These are phyloP conservation scores for Trematosphaeria pertusa DNA, from an alignment of 2,329 filamentous ascomycete genomes.

Conservation along the genomic window DNA sequence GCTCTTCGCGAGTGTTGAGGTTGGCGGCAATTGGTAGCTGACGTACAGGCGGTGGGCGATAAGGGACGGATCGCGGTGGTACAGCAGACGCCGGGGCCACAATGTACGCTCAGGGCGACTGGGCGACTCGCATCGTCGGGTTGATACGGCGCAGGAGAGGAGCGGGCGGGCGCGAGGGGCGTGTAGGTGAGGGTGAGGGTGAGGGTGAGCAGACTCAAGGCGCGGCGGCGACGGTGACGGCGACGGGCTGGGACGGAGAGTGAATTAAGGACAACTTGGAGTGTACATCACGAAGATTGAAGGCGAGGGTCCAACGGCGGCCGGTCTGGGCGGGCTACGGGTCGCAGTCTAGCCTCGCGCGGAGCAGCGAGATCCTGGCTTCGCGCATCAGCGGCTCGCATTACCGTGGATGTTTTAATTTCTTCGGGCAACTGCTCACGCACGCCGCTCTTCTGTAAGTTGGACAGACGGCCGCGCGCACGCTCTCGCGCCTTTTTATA, in stretches of 20 bases:
- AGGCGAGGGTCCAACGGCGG: constrained; percentile 14
- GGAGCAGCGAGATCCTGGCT: constrained; percentile 15
- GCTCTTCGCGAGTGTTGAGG: constrained; percentile 31
- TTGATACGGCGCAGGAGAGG: not conserved
- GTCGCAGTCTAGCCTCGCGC: constrained; percentile 17
- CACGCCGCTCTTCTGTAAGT: constrained; percentile 6
- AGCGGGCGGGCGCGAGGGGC: constrained; percentile 1
- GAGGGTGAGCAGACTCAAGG: not conserved
- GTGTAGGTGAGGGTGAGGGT: not conserved
- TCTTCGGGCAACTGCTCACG: constrained; percentile 22
- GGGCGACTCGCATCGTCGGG: constrained; percentile 28
- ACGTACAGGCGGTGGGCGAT: constrained; percentile 39
- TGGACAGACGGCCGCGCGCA: no score
- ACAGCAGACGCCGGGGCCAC: constrained; percentile 39
- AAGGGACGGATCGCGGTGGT: constrained; percentile 40
- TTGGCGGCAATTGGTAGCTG: constrained; percentile 40
- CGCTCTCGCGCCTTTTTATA: no score
- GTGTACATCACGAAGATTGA: constrained; percentile 19
- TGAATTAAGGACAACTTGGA: constrained; percentile 16
- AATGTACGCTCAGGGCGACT: constrained; percentile 21
- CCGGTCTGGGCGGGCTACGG: constrained; percentile 3
- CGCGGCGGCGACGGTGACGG: not conserved
- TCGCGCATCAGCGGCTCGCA: constrained; percentile 20
- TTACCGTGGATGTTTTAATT: constrained; percentile 16
- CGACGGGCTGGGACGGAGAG: constrained; percentile 6